Evolutionary conservation across 495 filamentous ascomycete genomes (phyloP).

Genomic region (Trichoderma asperelloides): DNA sequence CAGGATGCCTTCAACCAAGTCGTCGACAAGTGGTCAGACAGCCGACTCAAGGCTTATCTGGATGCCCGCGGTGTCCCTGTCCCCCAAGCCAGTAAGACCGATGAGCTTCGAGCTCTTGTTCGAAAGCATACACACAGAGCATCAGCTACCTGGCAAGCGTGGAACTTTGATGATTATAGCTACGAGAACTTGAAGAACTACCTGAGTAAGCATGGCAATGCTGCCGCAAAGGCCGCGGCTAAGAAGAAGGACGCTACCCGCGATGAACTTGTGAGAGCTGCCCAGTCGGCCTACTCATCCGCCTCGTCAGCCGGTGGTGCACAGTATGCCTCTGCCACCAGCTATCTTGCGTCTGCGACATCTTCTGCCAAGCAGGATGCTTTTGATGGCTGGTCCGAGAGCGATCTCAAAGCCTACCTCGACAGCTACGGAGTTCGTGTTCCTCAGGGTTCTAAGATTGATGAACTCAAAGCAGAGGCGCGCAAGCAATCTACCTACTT

Average conservation of each 20-base stretch:
- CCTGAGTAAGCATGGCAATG: constrained; percentile 46
- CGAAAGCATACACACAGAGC: constrained; percentile 66
- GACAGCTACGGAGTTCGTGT: constrained; percentile 64
- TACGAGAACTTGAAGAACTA: constrained; percentile 69
- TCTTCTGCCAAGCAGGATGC: constrained; percentile 56
- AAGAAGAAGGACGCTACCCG: constrained; percentile 57
- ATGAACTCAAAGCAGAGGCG: constrained; percentile 56
- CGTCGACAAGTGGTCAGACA: constrained; percentile 60
- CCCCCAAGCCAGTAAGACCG: constrained; percentile 65
- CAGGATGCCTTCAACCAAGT: constrained; percentile 60
- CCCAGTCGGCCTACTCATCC: constrained; percentile 58
- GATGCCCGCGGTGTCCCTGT: constrained; percentile 62
- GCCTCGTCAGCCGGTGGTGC: constrained; percentile 59
- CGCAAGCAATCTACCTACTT: constrained; percentile 68
- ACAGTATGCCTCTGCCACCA: constrained; percentile 65
- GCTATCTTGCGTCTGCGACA: constrained; percentile 60
- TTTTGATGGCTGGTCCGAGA: constrained; percentile 74
- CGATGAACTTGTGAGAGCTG: constrained; percentile 64
- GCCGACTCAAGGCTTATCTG: constrained; percentile 66
- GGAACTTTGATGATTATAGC: constrained; percentile 81
- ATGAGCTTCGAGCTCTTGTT: constrained; percentile 71
- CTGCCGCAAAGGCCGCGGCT: constrained; percentile 58
- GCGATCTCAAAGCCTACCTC: constrained; percentile 70
- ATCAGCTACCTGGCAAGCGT: constrained; percentile 59
- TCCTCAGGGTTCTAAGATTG: constrained; percentile 46